These are phyloP conservation scores for Phoma sp. DNA, from an alignment of 2,329 filamentous ascomycete species.

Conservation along the genomic window DNA sequence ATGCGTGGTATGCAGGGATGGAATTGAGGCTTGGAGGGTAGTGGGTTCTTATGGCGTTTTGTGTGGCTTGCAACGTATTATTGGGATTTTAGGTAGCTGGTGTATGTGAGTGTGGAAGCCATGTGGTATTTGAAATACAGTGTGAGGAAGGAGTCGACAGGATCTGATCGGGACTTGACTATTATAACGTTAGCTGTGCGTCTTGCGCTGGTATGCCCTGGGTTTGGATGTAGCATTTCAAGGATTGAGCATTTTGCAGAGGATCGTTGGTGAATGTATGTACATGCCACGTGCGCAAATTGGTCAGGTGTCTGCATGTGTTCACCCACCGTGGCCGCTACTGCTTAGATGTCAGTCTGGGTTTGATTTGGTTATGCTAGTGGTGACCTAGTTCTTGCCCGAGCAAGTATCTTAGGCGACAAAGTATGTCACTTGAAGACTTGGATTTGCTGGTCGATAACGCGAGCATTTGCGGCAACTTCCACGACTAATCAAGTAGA, in stretches of 20 bases:
- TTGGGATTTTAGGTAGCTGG: not conserved
- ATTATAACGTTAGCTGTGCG: no score
- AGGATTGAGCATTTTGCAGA: no score
- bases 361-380: no score
- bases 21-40: not conserved
- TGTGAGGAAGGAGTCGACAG: no score
- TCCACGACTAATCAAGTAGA: not conserved
- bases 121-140: not conserved
- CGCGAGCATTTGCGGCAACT: not conserved
- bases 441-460: not conserved
- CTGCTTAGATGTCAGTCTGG: not conserved
- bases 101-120: not conserved
- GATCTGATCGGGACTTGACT: no score
- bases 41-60: not conserved
- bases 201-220: no score
- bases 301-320: no score
- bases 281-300: not conserved
- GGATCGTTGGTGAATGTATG: not conserved
- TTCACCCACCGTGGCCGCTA: not conserved
- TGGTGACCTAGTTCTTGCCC: not conserved
- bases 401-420: slow-evolving; percentile 1
- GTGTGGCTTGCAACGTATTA: not conserved
- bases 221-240: not conserved
- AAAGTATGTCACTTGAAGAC: not conserved
- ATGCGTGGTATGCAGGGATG: not conserved